These are phyloP conservation scores for Boechera stricta DNA, from an alignment of 345 rosid genomes.

Conservation along the genomic window DNA sequence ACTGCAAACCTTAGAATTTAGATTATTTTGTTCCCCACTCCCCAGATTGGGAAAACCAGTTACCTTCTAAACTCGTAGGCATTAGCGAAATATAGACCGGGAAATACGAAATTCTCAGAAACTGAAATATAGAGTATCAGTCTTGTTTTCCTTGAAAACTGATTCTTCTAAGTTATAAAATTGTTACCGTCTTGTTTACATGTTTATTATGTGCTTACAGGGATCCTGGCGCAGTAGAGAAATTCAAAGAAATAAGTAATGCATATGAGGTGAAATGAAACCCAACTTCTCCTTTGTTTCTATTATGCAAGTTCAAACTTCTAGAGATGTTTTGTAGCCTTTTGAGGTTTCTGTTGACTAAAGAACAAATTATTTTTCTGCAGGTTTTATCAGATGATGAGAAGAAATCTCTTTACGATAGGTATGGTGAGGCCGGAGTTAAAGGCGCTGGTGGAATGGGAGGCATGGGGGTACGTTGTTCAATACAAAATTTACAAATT, in stretches of 20 bases:
- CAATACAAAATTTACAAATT: neutral
- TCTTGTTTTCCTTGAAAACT: neutral
- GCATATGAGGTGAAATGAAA: constrained; percentile 81
- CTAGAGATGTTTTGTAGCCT: neutral
- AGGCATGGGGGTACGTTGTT: constrained; percentile 54
- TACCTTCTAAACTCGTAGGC: constrained; percentile 6
- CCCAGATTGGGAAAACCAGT: neutral
- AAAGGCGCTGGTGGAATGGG: constrained; percentile 93
- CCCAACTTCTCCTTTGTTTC: constrained; percentile 7
- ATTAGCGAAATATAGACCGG: neutral
- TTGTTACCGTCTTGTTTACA: constrained; percentile 14
- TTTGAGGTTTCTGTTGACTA: neutral
- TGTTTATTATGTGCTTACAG: constrained; percentile 47
- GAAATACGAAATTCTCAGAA: constrained; percentile 18
- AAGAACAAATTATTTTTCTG: neutral
- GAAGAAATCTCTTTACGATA: constrained; percentile 89
- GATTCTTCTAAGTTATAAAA: constrained; percentile 3
- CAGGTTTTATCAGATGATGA: constrained; percentile 83
- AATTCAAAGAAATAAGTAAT: constrained; percentile 97
- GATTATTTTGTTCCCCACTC: neutral
- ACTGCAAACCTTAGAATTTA: neutral
- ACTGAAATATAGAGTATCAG: neutral
- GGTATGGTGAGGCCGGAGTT: constrained; percentile 93
- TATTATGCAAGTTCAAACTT: constrained; percentile 7
- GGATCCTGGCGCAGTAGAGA: constrained; percentile 87